Conservation (phyloP, 306 rosid genomes). For the Begonia peltatifolia region DNA sequence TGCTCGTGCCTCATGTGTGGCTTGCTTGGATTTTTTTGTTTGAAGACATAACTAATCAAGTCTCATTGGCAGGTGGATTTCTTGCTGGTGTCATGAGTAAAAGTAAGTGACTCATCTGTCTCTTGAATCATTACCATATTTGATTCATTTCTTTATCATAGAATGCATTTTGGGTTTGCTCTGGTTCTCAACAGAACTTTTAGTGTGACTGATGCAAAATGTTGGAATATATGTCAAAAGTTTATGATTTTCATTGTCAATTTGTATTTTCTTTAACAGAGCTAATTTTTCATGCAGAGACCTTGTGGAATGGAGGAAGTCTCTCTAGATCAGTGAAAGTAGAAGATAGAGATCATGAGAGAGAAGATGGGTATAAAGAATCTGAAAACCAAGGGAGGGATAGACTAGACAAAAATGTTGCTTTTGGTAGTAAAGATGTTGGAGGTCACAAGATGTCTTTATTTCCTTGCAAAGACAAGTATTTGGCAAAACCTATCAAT, state of each 20-base stretch:
- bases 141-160: background rate
- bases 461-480: constrained; percentile 83
- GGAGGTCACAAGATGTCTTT: constrained; percentile 58
- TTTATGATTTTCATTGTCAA: no score
- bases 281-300: constrained; percentile 35
- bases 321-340: constrained; percentile 45
- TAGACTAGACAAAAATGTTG: constrained; percentile 33
- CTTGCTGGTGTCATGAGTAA: constrained; percentile 96
- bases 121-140: constrained; percentile 8
- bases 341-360: constrained; percentile 61
- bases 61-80: constrained; percentile 70
- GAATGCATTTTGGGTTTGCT: no score
- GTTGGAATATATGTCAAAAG: no score
- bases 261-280: background rate
- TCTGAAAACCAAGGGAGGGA: constrained; percentile 66
- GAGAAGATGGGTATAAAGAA: constrained; percentile 61
- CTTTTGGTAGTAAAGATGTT: constrained; percentile 44
- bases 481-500: constrained; percentile 73
- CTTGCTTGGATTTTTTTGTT: constrained; percentile 12
- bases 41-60: constrained; percentile 22
- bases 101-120: constrained; percentile 49
- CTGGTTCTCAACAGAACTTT: no score
- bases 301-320: constrained; percentile 75
- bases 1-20: constrained; percentile 13
- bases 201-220: no score